Conservation (phyloP, 495 filamentous ascomycete genomes). For the Penicillium malachiteum region DNA sequence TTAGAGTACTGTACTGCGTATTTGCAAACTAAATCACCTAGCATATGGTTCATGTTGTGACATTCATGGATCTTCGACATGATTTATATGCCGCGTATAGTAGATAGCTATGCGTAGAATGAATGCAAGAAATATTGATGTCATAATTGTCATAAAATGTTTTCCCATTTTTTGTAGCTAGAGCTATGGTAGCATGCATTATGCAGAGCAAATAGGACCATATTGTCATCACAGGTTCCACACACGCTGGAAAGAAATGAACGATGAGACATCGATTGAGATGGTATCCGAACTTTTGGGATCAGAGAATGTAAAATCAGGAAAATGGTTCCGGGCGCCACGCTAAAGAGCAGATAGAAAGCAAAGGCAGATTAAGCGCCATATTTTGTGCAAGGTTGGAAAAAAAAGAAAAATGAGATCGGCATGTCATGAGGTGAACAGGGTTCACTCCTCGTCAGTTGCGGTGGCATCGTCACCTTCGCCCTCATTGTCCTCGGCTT, state of each 20-base stretch:
- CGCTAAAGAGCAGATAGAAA: slow-evolving; percentile 22
- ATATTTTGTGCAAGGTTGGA: not conserved
- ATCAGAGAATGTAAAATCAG: slow-evolving; percentile 7
- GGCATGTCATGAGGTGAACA: not conserved
- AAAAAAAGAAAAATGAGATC: not conserved
- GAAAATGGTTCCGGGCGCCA: slow-evolving; percentile 21
- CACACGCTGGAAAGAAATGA: not conserved
- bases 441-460: slow-evolving; percentile 39
- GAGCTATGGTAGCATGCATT: slow-evolving; percentile 8
- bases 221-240: slow-evolving; percentile 3
- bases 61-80: too few relatives aligned
- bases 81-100: too few relatives aligned
- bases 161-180: slow-evolving; percentile 15
- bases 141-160: slow-evolving; percentile 4
- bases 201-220: slow-evolving; percentile 1
- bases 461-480: slow-evolving; percentile 33
- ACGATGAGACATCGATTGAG: slow-evolving; percentile 14
- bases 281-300: slow-evolving; percentile 26
- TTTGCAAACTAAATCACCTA: too few relatives aligned
- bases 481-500: slow-evolving; percentile 30
- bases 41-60: too few relatives aligned
- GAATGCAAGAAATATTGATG: not conserved
- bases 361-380: slow-evolving; percentile 3
- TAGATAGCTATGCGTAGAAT: too few relatives aligned
- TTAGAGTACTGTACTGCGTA: too few relatives aligned